Evolutionary conservation across 495 filamentous ascomycete species (phyloP).

Genomic region (Aspergillus coremiiformis): DNA sequence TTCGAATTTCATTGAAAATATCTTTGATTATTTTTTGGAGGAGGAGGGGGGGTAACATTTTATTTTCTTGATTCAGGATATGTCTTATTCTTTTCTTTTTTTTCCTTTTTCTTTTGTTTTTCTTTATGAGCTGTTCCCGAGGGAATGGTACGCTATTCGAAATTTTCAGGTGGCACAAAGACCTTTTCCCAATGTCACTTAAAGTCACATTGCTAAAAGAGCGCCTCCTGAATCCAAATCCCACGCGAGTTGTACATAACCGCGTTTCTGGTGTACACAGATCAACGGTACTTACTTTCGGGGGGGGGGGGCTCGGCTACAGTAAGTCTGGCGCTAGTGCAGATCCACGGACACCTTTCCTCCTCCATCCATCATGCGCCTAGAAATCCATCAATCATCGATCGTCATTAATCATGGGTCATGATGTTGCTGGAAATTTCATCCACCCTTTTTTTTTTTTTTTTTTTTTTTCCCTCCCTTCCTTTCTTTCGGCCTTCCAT

Average conservation of each 20-base stretch:
- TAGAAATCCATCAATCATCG: constrained; percentile 19
- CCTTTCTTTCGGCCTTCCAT: neutral
- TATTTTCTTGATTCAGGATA: too few relatives aligned
- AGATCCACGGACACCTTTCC: constrained; percentile 23
- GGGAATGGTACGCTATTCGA: neutral
- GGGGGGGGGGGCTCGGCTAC: constrained; percentile 20
- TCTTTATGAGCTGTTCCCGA: neutral
- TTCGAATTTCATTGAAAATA: too few relatives aligned
- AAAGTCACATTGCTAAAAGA: neutral
- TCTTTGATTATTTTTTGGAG: too few relatives aligned
- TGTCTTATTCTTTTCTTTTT: too few relatives aligned
- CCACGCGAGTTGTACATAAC: constrained; percentile 8
- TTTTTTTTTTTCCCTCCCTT: constrained; percentile 1
- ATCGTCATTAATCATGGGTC: constrained; percentile 28
- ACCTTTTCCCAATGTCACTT: neutral
- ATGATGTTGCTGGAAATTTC: constrained; percentile 17
- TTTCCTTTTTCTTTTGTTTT: neutral
- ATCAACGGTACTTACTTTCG: constrained; percentile 9
- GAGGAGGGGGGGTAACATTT: too few relatives aligned
- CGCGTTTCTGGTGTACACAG: constrained; percentile 6
- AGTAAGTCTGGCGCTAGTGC: constrained; percentile 22
- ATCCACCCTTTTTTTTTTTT: constrained; percentile 6
- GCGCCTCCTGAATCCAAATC: neutral
- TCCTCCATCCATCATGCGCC: constrained; percentile 16
- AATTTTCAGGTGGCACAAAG: neutral